Percentiles rank a stretch among this genome's conserved stretches.
These are phyloP conservation scores for Casuarina equisetifolia DNA, from an alignment of 306 rosid species.

Conservation along the genomic window DNA sequence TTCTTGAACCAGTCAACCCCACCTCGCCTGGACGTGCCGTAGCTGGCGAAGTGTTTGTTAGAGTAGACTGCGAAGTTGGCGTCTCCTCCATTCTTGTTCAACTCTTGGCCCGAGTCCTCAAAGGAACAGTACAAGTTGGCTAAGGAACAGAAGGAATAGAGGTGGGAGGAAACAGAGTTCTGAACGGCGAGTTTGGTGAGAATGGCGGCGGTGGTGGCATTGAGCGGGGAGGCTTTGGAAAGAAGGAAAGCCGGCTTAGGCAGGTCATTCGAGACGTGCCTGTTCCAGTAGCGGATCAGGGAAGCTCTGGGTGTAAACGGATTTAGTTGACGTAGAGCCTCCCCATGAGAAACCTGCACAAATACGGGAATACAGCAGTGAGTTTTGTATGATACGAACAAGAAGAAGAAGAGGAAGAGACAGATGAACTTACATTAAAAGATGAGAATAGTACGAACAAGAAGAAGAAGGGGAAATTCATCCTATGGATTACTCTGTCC, in stretches of 20 bases:
- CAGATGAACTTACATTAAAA: constrained; percentile 44
- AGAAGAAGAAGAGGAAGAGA: background rate
- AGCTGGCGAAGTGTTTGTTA: constrained; percentile 60
- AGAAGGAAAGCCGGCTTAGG: constrained; percentile 51
- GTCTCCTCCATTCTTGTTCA: constrained; percentile 10
- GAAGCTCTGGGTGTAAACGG: constrained; percentile 82
- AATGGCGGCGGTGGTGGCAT: constrained; percentile 46
- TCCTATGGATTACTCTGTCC: constrained; percentile 5
- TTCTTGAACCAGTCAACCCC: constrained; percentile 77
- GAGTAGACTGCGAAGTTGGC: constrained; percentile 56
- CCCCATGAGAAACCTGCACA: constrained; percentile 48
- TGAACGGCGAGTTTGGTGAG: constrained; percentile 39
- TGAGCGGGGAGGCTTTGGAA: constrained; percentile 74
- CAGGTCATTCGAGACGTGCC: constrained; percentile 47
- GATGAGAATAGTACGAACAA: constrained; percentile 49
- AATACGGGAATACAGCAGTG: background rate
- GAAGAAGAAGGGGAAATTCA: constrained; percentile 38
- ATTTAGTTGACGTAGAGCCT: constrained; percentile 25
- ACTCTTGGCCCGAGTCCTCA: constrained; percentile 12
- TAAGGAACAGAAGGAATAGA: constrained; percentile 53
- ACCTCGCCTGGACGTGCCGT: constrained; percentile 45
- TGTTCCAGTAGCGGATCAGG: constrained; percentile 70
- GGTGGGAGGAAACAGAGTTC: constrained; percentile 33
- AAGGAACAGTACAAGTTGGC: constrained; percentile 64
- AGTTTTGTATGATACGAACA: no score